A percentile compares a stretch with the other conserved stretches of the same genome.
Evolutionary conservation across 805 yeast species (phyloP).

Genomic region (Kockiozyma suomiensis): DNA sequence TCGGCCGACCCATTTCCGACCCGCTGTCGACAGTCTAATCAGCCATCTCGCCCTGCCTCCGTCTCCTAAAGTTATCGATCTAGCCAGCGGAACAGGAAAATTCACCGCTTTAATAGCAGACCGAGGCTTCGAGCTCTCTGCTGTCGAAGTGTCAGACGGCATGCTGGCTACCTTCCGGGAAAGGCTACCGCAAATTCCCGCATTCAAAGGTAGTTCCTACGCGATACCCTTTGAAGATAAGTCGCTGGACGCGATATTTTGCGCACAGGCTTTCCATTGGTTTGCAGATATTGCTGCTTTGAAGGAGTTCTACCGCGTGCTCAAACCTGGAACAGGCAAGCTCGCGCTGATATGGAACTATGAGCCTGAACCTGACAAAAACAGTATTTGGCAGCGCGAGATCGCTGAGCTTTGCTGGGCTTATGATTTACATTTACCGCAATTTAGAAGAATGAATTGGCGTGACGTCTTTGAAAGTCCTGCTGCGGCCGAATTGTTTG

Average conservation of each 20-base stretch:
- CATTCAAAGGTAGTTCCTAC: constrained; percentile 50
- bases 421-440: constrained; percentile 53
- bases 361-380: constrained; percentile 43
- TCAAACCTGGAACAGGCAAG: constrained; percentile 51
- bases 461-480: constrained; percentile 42
- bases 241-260: constrained; percentile 53
- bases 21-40: constrained; percentile 51
- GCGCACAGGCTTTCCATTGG: constrained; percentile 72
- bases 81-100: constrained; percentile 69
- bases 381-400: constrained; percentile 46
- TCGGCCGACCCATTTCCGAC: constrained; percentile 53
- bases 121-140: constrained; percentile 49
- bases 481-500: constrained; percentile 42
- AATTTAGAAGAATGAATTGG: constrained; percentile 57
- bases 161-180: constrained; percentile 54
- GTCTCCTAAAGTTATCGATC: constrained; percentile 45
- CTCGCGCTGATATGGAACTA: constrained; percentile 64
- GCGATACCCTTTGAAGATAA: constrained; percentile 50
- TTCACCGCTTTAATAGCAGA: constrained; percentile 53
- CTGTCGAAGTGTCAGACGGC: constrained; percentile 61
- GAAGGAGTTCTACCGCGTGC: constrained; percentile 54
- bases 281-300: constrained; percentile 55
- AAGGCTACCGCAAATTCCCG: constrained; percentile 51
- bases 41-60: constrained; percentile 43
- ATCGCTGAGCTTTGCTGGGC: constrained; percentile 45